Conservation (phyloP, 257 asterid species). For the Oldenlandia corymbosa region DNA sequence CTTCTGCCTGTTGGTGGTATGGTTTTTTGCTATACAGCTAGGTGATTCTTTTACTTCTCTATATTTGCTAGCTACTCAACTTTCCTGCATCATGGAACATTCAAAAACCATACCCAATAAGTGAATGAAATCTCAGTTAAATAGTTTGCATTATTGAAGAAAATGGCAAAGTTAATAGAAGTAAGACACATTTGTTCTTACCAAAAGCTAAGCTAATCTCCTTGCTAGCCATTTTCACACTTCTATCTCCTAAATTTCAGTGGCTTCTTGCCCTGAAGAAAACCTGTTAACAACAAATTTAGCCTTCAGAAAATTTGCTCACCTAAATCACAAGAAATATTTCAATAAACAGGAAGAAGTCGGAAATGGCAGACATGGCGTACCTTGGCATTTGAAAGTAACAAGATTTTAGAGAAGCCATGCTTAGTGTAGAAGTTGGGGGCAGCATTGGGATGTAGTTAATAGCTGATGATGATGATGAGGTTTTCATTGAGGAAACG, state of each 20-base stretch:
- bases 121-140: slow-evolving; percentile 1
- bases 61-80: slow-evolving; percentile 48
- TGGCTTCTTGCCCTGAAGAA: slow-evolving; percentile 63
- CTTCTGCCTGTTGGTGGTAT: slow-evolving; percentile 51
- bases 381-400: slow-evolving; percentile 76
- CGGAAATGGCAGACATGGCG: background rate
- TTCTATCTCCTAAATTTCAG: slow-evolving; percentile 60
- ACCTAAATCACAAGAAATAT: too few relatives aligned
- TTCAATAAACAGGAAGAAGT: too few relatives aligned
- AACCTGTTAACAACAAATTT: slow-evolving; percentile 31
- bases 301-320: background rate
- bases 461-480: slow-evolving; percentile 39
- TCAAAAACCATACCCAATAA: slow-evolving; percentile 11
- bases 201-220: slow-evolving; percentile 54
- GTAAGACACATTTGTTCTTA: slow-evolving; percentile 20
- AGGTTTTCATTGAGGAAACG: slow-evolving; percentile 16
- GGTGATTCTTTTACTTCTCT: slow-evolving; percentile 41
- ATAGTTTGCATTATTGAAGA: too few relatives aligned
- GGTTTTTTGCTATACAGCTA: slow-evolving; percentile 66
- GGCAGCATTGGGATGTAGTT: slow-evolving; percentile 39
- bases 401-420: slow-evolving; percentile 58
- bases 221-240: slow-evolving; percentile 41
- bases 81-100: slow-evolving; percentile 56
- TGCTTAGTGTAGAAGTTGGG: slow-evolving; percentile 39
- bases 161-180: too few relatives aligned